Base-by-base conservation (phyloP, 768 basidiomycete genomes). In the Crassisporium funariophilum region DNA sequence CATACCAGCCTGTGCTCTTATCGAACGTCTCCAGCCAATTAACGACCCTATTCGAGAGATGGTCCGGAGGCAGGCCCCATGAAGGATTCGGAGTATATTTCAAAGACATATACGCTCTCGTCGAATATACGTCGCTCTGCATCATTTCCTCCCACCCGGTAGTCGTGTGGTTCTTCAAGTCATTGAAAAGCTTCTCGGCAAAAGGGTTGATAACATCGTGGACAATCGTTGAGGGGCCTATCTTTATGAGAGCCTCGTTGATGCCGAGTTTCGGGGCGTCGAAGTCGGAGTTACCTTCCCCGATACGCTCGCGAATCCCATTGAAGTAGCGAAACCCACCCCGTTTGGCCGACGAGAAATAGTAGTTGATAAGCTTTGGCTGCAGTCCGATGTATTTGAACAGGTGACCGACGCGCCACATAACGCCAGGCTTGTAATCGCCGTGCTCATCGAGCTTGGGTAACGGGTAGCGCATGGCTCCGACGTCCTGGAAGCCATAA, bases 401-500 rank as follows among this genome's bases (percentile, higher is more conserved):
- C 20, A 71, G 56, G 16, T 66, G 46, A 39, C 62, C 66, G 10
- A 63, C 29, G 24, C 66, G 55, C 21, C 52, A 61, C 68, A 71
- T 69, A 31, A 58, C 54, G 3, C 56, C 54, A 29, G 58, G 57
- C 35, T 34, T 13, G 23, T 48, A 48, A 27, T 48, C 64, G 41
- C 7, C 49, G 23, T 48, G 16, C 5, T 44, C 34, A 12, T 41
- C 46, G n/a, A 38, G 31, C 21, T 41, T 34, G 1, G 46, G 48
- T 35, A 48, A 47, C 5, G 67, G 67, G 50, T 56, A 75, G 2
- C 74, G 65, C 72, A 74, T 74, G 1, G 73, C 74, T 0, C 74
- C 74, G 20, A 67, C 62, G 44, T 74, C 74, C 61, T 65, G 38
- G 24, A 43, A 35, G 33, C 21, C 34, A 12, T 12, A 13, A 39